Percentiles rank a stretch among this genome's conserved stretches.
These are phyloP conservation scores for Ceratobasidium theobromae DNA, from an alignment of 1,284 basidiomycete genomes.

Conservation along the genomic window DNA sequence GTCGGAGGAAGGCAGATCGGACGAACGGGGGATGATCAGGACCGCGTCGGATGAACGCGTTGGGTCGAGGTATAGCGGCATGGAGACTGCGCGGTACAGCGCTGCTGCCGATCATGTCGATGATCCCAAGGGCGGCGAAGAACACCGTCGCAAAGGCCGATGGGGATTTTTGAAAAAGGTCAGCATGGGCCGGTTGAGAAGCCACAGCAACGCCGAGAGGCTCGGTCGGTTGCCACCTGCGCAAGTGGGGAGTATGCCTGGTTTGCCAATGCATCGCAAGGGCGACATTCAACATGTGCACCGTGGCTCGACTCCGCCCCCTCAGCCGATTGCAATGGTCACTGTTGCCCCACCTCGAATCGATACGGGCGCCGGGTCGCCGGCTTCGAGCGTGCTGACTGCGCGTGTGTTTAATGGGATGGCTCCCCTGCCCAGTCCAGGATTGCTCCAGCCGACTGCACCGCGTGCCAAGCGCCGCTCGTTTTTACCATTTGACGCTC, in stretches of 20 bases:
- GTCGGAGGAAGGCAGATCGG: not conserved
- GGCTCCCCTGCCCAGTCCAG: not conserved
- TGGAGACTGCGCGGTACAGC: not conserved
- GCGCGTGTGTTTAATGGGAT: constrained; percentile 8
- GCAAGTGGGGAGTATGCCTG: constrained; percentile 22
- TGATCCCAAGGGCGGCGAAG: too few relatives aligned
- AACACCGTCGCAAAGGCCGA: constrained; percentile 41
- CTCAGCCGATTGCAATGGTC: constrained; percentile 39
- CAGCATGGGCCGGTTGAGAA: constrained; percentile 79
- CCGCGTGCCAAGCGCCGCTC: constrained; percentile 51
- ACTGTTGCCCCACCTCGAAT: constrained; percentile 37
- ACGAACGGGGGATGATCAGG: not conserved
- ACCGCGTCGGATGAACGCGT: not conserved
- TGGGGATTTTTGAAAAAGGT: constrained; percentile 97
- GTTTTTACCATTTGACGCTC: constrained; percentile 77
- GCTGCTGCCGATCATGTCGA: not conserved
- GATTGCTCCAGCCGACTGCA: not conserved
- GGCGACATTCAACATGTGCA: constrained; percentile 7
- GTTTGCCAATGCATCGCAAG: not conserved
- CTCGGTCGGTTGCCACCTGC: constrained; percentile 6
- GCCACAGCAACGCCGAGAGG: constrained; percentile 25
- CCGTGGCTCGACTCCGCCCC: constrained; percentile 38
- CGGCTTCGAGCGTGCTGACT: constrained; percentile 21
- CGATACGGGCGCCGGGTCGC: constrained; percentile 28
- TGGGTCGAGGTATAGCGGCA: not conserved